Conservation (phyloP, 345 rosid genomes). For the Populus alba region DNA sequence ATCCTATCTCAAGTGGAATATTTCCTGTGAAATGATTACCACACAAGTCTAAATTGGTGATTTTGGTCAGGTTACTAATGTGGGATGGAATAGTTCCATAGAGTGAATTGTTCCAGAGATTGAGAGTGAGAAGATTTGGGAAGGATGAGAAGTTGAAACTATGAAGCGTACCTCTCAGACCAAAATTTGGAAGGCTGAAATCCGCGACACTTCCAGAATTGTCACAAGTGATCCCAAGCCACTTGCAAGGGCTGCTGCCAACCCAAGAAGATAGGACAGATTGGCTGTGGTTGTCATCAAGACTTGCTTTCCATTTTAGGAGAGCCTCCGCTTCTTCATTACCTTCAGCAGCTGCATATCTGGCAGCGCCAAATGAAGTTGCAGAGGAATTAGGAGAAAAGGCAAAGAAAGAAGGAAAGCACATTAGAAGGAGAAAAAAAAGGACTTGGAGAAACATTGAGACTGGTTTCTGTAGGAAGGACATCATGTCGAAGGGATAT, state of each 20-base stretch:
- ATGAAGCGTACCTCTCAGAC: constrained; percentile 12
- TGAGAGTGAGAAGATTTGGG: neutral
- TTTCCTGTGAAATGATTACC: neutral
- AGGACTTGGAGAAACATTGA: too few relatives aligned
- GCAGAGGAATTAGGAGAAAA: neutral
- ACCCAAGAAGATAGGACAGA: neutral
- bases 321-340: neutral
- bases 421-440: too few relatives aligned
- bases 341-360: too few relatives aligned
- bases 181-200: neutral
- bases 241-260: neutral
- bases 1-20: constrained; percentile 2
- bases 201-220: neutral
- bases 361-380: neutral
- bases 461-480: too few relatives aligned
- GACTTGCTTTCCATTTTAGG: constrained; percentile 5
- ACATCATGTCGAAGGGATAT: too few relatives aligned
- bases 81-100: constrained; percentile 22
- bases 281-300: neutral
- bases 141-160: constrained; percentile 17
- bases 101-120: constrained; percentile 3
- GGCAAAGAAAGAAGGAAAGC: too few relatives aligned
- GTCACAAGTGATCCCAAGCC: constrained; percentile 17
- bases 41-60: constrained; percentile 13
- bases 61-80: constrained; percentile 18